Conservation (phyloP, 208 protist genomes). For the Herpetomonas samuelpessoai region DNA sequence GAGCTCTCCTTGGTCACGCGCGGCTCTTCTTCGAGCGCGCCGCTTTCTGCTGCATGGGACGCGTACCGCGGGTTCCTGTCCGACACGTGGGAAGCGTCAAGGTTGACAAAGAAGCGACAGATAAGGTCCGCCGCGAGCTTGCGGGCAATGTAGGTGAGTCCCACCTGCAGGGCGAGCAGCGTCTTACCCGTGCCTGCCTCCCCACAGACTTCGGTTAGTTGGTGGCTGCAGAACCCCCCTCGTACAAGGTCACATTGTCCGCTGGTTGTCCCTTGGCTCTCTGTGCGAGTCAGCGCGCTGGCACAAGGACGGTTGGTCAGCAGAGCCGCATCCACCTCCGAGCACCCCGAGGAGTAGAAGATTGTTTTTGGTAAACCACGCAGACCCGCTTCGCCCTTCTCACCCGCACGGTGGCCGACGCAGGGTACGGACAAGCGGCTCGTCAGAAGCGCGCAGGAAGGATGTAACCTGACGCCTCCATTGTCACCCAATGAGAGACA, state of each 20-base stretch:
- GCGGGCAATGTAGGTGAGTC: constrained; percentile 42
- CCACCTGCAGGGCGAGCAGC: constrained; percentile 60
- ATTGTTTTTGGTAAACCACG: too few species aligned
- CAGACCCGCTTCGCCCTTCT: too few species aligned
- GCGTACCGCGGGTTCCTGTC: neutral
- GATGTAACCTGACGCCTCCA: too few species aligned
- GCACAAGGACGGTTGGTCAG: too few species aligned
- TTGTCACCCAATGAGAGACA: too few species aligned
- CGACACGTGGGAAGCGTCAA: neutral
- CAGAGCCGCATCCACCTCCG: neutral
- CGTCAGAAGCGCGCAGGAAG: too few species aligned
- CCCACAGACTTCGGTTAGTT: constrained; percentile 5
- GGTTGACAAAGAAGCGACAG: constrained; percentile 7
- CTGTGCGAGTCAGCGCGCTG: too few species aligned
- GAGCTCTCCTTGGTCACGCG: neutral
- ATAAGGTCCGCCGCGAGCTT: constrained; percentile 17
- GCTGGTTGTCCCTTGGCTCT: too few species aligned
- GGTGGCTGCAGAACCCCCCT: neutral
- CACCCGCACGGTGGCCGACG: too few species aligned
- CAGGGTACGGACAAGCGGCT: too few species aligned
- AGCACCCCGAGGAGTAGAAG: neutral
- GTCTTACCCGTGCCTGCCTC: constrained; percentile 83
- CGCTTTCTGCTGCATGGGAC: too few species aligned
- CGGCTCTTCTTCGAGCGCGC: neutral
- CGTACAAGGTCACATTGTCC: too few species aligned